Evolutionary conservation across 202 grass and related monocot genomes (phyloP), one percentile per base, ranked within the genome.

Genomic region (Brachypodium distachyon): DNA sequence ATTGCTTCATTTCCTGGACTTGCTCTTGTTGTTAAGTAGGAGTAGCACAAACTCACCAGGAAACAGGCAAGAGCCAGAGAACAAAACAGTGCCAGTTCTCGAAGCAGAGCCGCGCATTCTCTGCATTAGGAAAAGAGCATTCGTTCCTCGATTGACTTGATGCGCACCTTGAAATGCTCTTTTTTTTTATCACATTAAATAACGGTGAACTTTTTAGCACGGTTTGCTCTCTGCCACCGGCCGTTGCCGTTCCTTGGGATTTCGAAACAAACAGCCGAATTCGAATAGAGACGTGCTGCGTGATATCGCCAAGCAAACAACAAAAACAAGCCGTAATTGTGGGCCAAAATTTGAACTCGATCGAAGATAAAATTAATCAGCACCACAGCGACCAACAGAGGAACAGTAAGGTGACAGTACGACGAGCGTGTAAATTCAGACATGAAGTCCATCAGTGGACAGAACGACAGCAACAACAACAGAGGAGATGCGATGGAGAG

Each of bases 21-120:
- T 49, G 36, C 28, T 48, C 32, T 23, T 82, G 46, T 56, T 9
- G n/a, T n/a, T n/a, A n/a, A n/a, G n/a, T n/a, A n/a, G n/a, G 12
- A 53, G 32, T 16, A 57, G 52, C 4, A n/a, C n/a, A 1, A 33
- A 59, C 32, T 67, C 8, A 14, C 58, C 50, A 87, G 79, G 62
- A 80, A 88, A 76, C 62, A 76, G 0, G 61, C 70, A 26, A 43
- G 22, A 13, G 40, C 49, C 31, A 88, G 54, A 70, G 55, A 84
- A 80, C 76, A 72, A 65, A 77, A 19, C 22, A 0, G 74, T 10
- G 61, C 61, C 81, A 52, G 70, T 71, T 80, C 76, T 88, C 70
- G 69, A 70, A 49, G 70, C 47, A 64, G 36, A 68, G 58, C 65
- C 27, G 33, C 58, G 38, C 55, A 51, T 18, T 33, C 46, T 78